A percentile compares a stretch with the other conserved stretches of the same genome.
phyloP scores from a whole-genome alignment of 2,329 filamentous ascomycete genomes.

The Alternaria postmessia region DNA sequence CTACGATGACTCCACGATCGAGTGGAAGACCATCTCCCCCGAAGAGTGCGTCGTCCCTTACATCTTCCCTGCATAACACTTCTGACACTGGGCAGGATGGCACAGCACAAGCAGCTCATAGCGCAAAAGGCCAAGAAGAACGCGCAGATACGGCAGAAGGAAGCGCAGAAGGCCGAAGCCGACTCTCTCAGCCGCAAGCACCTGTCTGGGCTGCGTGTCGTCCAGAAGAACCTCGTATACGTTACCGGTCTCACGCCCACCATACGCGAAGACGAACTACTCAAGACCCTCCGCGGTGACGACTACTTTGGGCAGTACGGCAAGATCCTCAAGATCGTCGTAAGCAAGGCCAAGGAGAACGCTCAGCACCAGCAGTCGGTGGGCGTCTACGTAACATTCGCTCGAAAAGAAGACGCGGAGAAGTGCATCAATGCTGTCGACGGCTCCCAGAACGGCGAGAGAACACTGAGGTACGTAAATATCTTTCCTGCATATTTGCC shows the following conservation, averaged over 20 bases:
- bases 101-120: constrained; percentile 78
- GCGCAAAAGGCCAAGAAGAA: constrained; percentile 90
- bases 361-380: constrained; percentile 79
- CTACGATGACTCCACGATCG: constrained; percentile 96
- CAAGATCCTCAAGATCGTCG: constrained; percentile 98
- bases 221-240: constrained; percentile 98
- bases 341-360: constrained; percentile 90
- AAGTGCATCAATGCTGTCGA: constrained; percentile 92
- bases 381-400: constrained; percentile 98
- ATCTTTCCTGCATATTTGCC: background rate
- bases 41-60: constrained; percentile 80
- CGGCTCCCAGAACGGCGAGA: constrained; percentile 88
- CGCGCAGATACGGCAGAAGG: constrained; percentile 87
- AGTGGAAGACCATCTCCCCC: constrained; percentile 92
- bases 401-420: constrained; percentile 87
- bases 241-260: constrained; percentile 93
- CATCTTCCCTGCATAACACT: constrained; percentile 18
- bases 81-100: constrained; percentile 62
- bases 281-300: constrained; percentile 86
- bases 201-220: constrained; percentile 90
- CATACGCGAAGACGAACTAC: constrained; percentile 88
- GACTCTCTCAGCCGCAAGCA: constrained; percentile 97
- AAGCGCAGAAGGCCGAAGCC: constrained; percentile 93
- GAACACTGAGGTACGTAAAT: constrained; percentile 73
- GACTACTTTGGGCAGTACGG: constrained; percentile 99